Conservation (phyloP, 1,284 basidiomycete species). For the Cryptococcus sp. region DNA sequence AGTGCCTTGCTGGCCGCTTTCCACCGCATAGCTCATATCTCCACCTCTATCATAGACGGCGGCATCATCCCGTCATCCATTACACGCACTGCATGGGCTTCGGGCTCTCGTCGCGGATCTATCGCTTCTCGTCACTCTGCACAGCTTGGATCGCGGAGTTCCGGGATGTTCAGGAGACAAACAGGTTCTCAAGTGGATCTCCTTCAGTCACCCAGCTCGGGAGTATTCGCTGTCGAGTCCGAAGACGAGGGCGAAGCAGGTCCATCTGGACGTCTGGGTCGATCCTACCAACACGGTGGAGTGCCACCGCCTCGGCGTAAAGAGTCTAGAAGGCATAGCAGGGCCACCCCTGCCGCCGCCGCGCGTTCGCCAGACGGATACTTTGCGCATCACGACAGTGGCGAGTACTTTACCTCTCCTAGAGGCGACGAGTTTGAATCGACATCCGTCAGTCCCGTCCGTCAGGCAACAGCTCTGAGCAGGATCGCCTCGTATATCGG, state of each 20-base stretch:
- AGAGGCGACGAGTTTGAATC: conserved; percentile 4
- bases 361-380: conserved; percentile 4
- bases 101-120: conserved; percentile 39
- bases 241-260: conserved; percentile 42
- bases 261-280: conserved; percentile 10
- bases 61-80: conserved; percentile 44
- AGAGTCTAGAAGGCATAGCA: conserved; percentile 13
- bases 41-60: conserved; percentile 15
- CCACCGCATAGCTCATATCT: not conserved
- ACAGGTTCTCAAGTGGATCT: conserved; percentile 28
- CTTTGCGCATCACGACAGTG: conserved; percentile 8
- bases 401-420: conserved; percentile 7
- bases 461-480: conserved; percentile 36
- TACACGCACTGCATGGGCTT: conserved; percentile 37
- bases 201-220: conserved; percentile 37
- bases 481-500: conserved; percentile 50
- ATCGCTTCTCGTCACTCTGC: conserved; percentile 32
- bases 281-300: conserved; percentile 1
- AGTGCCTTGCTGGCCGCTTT: not conserved
- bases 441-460: conserved; percentile 20
- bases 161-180: conserved; percentile 18
- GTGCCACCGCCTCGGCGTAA: not conserved
- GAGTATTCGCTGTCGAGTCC: conserved; percentile 44
- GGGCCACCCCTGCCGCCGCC: not conserved
- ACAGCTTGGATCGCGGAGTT: conserved; percentile 21